These are phyloP conservation scores for Scheffersomyces stipitis DNA, from an alignment of 805 yeast genomes.

Conservation along the genomic window DNA sequence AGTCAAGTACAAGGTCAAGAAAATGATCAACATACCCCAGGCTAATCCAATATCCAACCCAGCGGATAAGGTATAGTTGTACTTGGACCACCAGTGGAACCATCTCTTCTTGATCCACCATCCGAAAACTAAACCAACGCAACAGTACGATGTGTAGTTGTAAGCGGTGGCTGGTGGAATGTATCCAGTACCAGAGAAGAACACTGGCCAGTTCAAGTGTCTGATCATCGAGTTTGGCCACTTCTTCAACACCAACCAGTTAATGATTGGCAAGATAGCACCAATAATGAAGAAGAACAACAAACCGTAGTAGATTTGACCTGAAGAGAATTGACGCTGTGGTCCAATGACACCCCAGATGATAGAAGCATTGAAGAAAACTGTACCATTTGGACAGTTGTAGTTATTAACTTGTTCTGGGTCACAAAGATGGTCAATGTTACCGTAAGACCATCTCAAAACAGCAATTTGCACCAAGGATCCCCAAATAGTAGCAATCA, in stretches of 20 bases:
- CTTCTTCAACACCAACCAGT: constrained; percentile 39
- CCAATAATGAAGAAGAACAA: constrained; percentile 42
- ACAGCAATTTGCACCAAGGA: constrained; percentile 40
- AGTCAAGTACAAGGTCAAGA: constrained; percentile 19
- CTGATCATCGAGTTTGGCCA: constrained; percentile 37
- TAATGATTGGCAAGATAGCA: constrained; percentile 33
- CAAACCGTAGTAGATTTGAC: constrained; percentile 26
- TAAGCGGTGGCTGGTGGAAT: constrained; percentile 78
- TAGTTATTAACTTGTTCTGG: constrained; percentile 26
- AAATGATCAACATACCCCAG: constrained; percentile 24
- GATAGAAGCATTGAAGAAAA: constrained; percentile 43
- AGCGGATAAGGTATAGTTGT: constrained; percentile 45
- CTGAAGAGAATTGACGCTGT: constrained; percentile 13
- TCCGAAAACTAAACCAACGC: constrained; percentile 33
- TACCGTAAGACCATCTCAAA: constrained; percentile 42
- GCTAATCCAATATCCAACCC: constrained; percentile 47
- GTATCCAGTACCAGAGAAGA: constrained; percentile 50
- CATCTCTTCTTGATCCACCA: constrained; percentile 39
- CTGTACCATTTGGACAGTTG: constrained; percentile 44
- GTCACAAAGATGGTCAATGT: constrained; percentile 32
- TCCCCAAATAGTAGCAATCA: constrained; percentile 44
- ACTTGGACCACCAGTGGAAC: constrained; percentile 47
- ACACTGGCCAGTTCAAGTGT: constrained; percentile 35
- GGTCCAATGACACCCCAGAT: constrained; percentile 47
- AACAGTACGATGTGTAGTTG: constrained; percentile 57